phyloP scores from a whole-genome alignment of 2,329 filamentous ascomycete genomes.

The Hawksworthiomyces lignivorus region DNA sequence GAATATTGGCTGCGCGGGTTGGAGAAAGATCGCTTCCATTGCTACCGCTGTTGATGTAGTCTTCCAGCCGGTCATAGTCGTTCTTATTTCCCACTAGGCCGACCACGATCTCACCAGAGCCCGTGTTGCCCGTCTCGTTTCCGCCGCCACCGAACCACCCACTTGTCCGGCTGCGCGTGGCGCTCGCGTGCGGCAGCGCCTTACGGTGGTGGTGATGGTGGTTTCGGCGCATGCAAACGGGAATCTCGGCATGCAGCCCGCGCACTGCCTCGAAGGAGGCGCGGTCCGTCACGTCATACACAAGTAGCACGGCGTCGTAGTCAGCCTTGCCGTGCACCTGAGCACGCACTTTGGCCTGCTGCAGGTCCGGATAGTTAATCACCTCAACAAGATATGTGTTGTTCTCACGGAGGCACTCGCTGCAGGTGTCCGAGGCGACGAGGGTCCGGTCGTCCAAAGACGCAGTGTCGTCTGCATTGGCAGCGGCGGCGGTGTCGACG shows the following conservation, averaged over 20 bases:
- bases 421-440: slow-evolving; percentile 7
- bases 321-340: slow-evolving; percentile 16
- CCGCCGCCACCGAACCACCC: slow-evolving; percentile 9
- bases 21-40: neutral
- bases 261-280: slow-evolving; percentile 16
- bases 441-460: slow-evolving; percentile 10
- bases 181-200: neutral
- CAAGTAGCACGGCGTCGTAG: slow-evolving; percentile 23
- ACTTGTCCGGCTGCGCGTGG: slow-evolving; percentile 8
- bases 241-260: slow-evolving; percentile 18
- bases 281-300: slow-evolving; percentile 21
- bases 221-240: slow-evolving; percentile 12
- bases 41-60: neutral
- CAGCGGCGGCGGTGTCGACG: neutral
- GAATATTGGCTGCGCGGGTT: slow-evolving; percentile 2
- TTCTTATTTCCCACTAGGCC: slow-evolving; percentile 64
- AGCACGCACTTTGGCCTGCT: slow-evolving; percentile 14
- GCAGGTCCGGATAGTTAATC: slow-evolving; percentile 22
- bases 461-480: neutral
- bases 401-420: slow-evolving; percentile 13
- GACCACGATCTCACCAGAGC: slow-evolving; percentile 38
- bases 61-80: slow-evolving; percentile 35
- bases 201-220: slow-evolving; percentile 10
- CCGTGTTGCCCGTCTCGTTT: slow-evolving; percentile 1
- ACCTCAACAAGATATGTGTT: slow-evolving; percentile 22